Base-by-base conservation (phyloP, 2,329 filamentous ascomycete genomes). In the Penicillium frequentans region DNA sequence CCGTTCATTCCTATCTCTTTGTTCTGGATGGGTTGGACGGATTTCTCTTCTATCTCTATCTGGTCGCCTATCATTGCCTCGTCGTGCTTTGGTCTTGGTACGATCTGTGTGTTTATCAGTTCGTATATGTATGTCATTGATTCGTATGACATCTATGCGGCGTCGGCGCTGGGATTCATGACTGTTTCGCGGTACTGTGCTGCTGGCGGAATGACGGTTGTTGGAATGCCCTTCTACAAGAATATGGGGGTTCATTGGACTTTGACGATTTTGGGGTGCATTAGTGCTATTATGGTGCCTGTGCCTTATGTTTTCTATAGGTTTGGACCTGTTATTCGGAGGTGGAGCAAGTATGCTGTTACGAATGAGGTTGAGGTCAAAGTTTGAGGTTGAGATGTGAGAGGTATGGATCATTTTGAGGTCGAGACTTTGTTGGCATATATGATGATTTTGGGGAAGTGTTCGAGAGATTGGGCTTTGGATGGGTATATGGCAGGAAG, bases 11-110 rank as follows among this genome's bases (percentile, higher is more conserved):
- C 83, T 0, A 72, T 84, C 29, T 75, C 74, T 1, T 70, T 86
- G 5, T 85, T 86, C 64, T 86, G 83, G 83, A 82, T 86, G 71
- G 84, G 77, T 0, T 86, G 83, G 84, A 84, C 80, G 0, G 64
- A 67, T 39, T 68, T 61, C 35, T 26, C 47, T 13, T 68, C 56
- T 2, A 79, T 84, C 24, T 80, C 77, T 9, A 77, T 81, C 61
- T 85, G 82, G 82, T 79, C 77, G 19, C 79, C 80, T 0, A 73
- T 85, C 3, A 68, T 70, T 2, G 81, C 82, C 1, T 81, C 75
- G n/a, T 75, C 79, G 1, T 60, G 84, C 0, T 83, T 85, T 63
- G 82, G 83, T 6, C 79, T 78, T 59, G 81, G 80, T 1, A 75
- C 80, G 29, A 75, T 81, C 10, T 76, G 75, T 47, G 73, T 83